These are phyloP conservation scores for Coprinopsis sp. DNA, from an alignment of 768 basidiomycete genomes.

Conservation along the genomic window DNA sequence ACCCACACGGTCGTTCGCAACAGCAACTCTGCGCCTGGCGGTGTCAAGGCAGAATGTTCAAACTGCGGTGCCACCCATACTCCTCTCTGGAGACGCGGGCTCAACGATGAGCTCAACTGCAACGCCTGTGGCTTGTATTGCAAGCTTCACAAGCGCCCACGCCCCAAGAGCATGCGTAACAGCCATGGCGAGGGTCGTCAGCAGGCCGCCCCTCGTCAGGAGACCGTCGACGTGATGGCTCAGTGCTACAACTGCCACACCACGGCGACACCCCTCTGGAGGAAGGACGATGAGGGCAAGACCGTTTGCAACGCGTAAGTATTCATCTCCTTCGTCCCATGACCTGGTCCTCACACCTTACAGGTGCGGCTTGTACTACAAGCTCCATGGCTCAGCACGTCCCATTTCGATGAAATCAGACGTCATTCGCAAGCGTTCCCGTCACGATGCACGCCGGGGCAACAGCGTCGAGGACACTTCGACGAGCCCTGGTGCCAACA, in stretches of 20 bases:
- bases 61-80: constrained; percentile 89
- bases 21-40: constrained; percentile 44
- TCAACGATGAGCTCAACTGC: constrained; percentile 87
- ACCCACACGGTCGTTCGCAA: constrained; percentile 39
- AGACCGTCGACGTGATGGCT: constrained; percentile 72
- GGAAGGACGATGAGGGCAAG: constrained; percentile 88
- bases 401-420: constrained; percentile 92
- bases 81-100: constrained; percentile 78
- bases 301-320: constrained; percentile 88
- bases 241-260: constrained; percentile 92
- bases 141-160: constrained; percentile 78
- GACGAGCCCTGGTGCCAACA: constrained; percentile 61
- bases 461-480: constrained; percentile 58
- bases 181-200: constrained; percentile 68
- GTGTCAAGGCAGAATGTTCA: constrained; percentile 77
- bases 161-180: constrained; percentile 83
- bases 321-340: constrained; percentile 8
- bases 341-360: constrained; percentile 8
- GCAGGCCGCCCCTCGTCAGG: constrained; percentile 59
- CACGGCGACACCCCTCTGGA: constrained; percentile 84
- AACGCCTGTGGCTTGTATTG: constrained; percentile 88
- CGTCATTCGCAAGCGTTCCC: constrained; percentile 80
- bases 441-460: constrained; percentile 69
- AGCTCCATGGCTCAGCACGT: constrained; percentile 78
- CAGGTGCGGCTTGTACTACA: constrained; percentile 82